Evolutionary conservation across 768 basidiomycete genomes (phyloP).

Genomic region (Hygrophorus russula): DNA sequence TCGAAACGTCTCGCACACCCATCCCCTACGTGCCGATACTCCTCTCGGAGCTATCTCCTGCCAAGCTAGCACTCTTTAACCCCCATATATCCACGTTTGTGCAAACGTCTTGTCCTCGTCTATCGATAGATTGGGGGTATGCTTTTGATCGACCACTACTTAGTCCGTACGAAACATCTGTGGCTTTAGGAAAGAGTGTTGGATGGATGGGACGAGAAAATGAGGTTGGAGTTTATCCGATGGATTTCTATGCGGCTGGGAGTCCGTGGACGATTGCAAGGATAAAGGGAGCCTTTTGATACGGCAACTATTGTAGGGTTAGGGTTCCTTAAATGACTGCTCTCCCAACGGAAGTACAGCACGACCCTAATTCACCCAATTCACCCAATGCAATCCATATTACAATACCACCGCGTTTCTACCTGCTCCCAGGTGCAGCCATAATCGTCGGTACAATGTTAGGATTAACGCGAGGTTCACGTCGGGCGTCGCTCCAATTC

Average conservation of each 20-base stretch:
- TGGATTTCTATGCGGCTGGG: slow-evolving; percentile 91
- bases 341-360: background rate
- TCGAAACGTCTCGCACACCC: slow-evolving; percentile 36
- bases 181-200: slow-evolving; percentile 58
- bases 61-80: slow-evolving; percentile 78
- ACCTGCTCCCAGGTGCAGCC: slow-evolving; percentile 50
- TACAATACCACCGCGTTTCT: slow-evolving; percentile 45
- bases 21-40: slow-evolving; percentile 85
- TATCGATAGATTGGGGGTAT: slow-evolving; percentile 98
- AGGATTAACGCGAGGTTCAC: slow-evolving; percentile 64
- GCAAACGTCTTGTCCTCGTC: slow-evolving; percentile 91
- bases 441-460: slow-evolving; percentile 52
- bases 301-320: background rate
- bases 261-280: slow-evolving; percentile 69
- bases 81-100: slow-evolving; percentile 82
- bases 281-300: slow-evolving; percentile 24
- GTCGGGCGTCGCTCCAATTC: slow-evolving; percentile 64
- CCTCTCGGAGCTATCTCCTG: slow-evolving; percentile 93
- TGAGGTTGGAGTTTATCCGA: slow-evolving; percentile 58
- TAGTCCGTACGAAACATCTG: slow-evolving; percentile 87
- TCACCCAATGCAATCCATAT: slow-evolving; percentile 17
- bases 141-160: slow-evolving; percentile 85
- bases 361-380: background rate
- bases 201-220: slow-evolving; percentile 46
- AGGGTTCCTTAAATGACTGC: background rate